phyloP scores from a whole-genome alignment of 2,329 filamentous ascomycete genomes.

The Fusarium agapanthi region DNA sequence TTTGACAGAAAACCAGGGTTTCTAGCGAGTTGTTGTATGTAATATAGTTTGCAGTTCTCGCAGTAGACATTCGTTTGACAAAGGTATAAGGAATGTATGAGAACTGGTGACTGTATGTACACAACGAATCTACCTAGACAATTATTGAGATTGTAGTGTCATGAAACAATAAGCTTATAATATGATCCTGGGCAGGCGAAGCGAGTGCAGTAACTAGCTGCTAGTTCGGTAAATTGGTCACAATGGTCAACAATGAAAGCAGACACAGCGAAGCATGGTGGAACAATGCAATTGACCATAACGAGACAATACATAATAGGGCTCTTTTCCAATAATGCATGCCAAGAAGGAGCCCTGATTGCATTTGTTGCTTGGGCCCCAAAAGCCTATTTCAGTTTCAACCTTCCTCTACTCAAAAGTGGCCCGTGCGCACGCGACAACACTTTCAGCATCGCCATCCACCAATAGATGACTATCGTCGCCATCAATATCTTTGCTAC shows the following conservation, averaged over 20 bases:
- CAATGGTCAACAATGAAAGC: not conserved
- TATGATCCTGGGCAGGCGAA: not conserved
- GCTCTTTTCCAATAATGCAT: not conserved
- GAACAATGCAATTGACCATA: not conserved
- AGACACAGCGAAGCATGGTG: not conserved
- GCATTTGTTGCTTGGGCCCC: not conserved
- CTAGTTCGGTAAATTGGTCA: too few relatives aligned
- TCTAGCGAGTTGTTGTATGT: not conserved
- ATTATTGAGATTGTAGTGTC: not conserved
- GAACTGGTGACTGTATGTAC: not conserved
- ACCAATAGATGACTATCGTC: conserved; percentile 33
- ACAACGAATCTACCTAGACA: not conserved
- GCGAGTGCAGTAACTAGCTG: not conserved
- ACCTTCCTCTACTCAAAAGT: conserved; percentile 6
- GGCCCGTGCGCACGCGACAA: conserved; percentile 38
- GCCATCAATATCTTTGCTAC: conserved; percentile 22
- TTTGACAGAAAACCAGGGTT: too few relatives aligned
- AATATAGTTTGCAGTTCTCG: not conserved
- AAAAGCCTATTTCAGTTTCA: conserved; percentile 30
- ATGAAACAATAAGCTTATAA: not conserved
- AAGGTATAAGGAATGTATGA: not conserved
- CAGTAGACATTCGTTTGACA: not conserved
- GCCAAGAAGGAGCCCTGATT: not conserved
- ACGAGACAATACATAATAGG: not conserved
- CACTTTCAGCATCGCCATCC: conserved; percentile 26